phyloP scores from a whole-genome alignment of 2,329 filamentous ascomycete genomes.

The Diaporthe ilicicola region DNA sequence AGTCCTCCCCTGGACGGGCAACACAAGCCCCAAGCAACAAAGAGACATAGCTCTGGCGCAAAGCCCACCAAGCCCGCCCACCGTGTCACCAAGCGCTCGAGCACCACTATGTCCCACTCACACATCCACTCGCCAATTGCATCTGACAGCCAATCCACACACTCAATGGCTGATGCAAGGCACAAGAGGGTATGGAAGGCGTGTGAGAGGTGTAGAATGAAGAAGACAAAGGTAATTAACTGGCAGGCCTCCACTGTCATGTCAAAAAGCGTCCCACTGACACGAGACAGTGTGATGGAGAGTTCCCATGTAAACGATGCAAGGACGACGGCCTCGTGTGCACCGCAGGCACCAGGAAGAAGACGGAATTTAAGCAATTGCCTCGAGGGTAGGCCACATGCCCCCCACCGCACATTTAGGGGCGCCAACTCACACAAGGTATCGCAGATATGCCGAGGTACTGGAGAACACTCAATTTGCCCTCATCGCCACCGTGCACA shows the following conservation, averaged over 20 bases:
- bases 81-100: conserved; percentile 60
- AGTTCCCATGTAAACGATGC: conserved; percentile 72
- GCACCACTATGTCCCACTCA: conserved; percentile 49
- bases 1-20: conserved; percentile 62
- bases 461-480: conserved; percentile 72
- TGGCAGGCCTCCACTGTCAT: background rate
- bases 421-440: conserved; percentile 28
- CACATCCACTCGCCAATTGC: conserved; percentile 47
- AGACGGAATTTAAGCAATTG: conserved; percentile 74
- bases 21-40: conserved; percentile 45
- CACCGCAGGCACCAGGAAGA: conserved; percentile 69
- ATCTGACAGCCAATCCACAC: conserved; percentile 48
- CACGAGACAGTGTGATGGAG: conserved; percentile 65
- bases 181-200: conserved; percentile 75
- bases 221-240: conserved; percentile 70
- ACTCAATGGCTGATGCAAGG: conserved; percentile 58
- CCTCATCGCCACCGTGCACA: conserved; percentile 70
- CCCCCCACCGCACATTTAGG: background rate
- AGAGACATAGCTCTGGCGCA: conserved; percentile 51
- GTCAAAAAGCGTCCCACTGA: conserved; percentile 18
- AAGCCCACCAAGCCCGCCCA: conserved; percentile 60
- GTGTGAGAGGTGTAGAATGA: conserved; percentile 73
- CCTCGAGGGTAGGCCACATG: conserved; percentile 62
- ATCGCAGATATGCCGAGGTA: conserved; percentile 67
- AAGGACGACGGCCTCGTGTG: conserved; percentile 72